Percentiles rank a stretch among this genome's conserved stretches.
phyloP scores from a whole-genome alignment of 306 rosid species.

The Coriaria nepalensis region DNA sequence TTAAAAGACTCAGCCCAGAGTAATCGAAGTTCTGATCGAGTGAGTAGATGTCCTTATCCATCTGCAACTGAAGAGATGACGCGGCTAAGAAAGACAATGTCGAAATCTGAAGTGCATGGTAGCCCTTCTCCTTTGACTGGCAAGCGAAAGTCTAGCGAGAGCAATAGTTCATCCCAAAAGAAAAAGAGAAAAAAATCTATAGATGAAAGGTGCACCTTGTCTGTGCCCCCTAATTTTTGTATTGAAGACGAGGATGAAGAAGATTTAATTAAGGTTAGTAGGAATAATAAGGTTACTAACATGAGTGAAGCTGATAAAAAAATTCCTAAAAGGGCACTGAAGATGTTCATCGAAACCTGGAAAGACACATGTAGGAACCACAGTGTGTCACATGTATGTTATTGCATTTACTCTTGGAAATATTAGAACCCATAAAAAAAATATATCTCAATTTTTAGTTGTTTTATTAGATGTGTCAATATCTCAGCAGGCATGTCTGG shows the following conservation, averaged over 20 bases:
- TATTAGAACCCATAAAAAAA: too few species aligned
- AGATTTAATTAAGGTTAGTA: slow-evolving; percentile 9
- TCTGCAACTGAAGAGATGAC: slow-evolving; percentile 69
- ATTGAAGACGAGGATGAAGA: slow-evolving; percentile 12
- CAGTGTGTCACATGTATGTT: slow-evolving; percentile 41
- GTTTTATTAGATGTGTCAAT: slow-evolving; percentile 8
- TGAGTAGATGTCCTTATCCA: slow-evolving; percentile 79
- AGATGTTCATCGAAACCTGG: slow-evolving; percentile 63
- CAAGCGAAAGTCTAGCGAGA: slow-evolving; percentile 19
- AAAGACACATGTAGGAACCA: slow-evolving; percentile 52
- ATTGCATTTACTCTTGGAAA: neutral
- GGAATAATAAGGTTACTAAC: slow-evolving; percentile 7
- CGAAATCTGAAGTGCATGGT: slow-evolving; percentile 25
- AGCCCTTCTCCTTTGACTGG: slow-evolving; percentile 21
- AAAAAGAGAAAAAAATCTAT: slow-evolving; percentile 24
- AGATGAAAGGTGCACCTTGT: slow-evolving; percentile 2
- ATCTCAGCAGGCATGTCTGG: slow-evolving; percentile 6
- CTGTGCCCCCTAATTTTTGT: slow-evolving; percentile 9
- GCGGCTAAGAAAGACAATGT: slow-evolving; percentile 57
- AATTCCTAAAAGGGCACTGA: slow-evolving; percentile 30
- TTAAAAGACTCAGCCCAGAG: slow-evolving; percentile 26
- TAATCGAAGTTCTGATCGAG: slow-evolving; percentile 37
- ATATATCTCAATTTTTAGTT: slow-evolving; percentile 4
- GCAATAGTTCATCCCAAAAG: slow-evolving; percentile 20
- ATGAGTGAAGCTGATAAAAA: slow-evolving; percentile 20